Base-by-base conservation (phyloP, 148 eudicot species). In the Talinum fruticosum region DNA sequence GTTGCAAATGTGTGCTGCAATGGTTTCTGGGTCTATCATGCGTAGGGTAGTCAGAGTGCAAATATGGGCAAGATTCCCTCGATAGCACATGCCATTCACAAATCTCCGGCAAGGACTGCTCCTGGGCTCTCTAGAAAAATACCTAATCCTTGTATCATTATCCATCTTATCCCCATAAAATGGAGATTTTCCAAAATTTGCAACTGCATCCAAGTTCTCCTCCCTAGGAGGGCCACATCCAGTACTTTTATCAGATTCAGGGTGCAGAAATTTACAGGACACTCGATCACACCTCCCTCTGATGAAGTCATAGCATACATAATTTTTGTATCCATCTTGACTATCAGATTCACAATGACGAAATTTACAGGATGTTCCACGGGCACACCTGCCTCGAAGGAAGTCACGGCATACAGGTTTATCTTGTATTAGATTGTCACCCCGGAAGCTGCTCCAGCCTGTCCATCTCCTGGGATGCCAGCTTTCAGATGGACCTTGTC, bases 51-150 rank as follows among this genome's bases (percentile, higher is more conserved):
- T 75, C 82, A 26, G 72, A 33, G 41, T 81, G 80, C 69, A 72
- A n/a, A 77, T 66, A 67, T 3, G 44, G 76, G 72, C 79, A 81
- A 76, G 68, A 32, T 34, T 70, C 74, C 80, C 80, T 54, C 74
- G 64, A 38, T 37, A 69, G 78, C 84, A 82, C 51, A 70, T 51
- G 53, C 84, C 81, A 21, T 49, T 61, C 66, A 45, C 79, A 82
- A 74, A 75, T 12, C 29, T 82, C 65, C 81, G 75, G 73, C 82
- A 78, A 66, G 84, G 82, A 73, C 75, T 82, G 61, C 37, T 57
- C 33, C 81, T 73, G 33, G n/a, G 26, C 47, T 45, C n/a, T 45
- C 32, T 32, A 8, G 49, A 78, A 8, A 66, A 74, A 68, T 24
- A 64, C 29, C 66, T 57, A 15, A 23, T 54, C 45, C 76, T 75